Evolutionary conservation across 1,284 basidiomycete genomes (phyloP).

Genomic region (Cryptococcus floricola): DNA sequence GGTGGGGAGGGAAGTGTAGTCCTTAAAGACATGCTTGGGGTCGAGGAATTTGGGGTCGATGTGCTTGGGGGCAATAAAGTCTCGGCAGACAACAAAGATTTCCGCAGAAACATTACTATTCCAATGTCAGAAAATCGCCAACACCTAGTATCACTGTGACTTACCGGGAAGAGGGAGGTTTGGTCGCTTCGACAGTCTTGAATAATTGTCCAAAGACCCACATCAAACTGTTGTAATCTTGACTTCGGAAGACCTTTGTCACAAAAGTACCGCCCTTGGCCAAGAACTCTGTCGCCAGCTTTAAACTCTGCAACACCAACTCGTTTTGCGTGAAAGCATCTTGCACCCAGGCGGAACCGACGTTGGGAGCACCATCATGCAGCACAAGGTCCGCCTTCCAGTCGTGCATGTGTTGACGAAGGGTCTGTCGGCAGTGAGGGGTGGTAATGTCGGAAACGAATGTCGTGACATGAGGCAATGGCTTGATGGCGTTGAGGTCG

Average conservation of each 20-base stretch:
- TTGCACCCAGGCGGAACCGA: constrained; percentile 99
- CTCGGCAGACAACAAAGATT: constrained; percentile 97
- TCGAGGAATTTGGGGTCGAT: constrained; percentile 99
- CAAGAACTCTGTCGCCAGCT: constrained; percentile 94
- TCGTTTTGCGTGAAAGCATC: constrained; percentile 98
- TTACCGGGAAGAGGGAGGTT: constrained; percentile 93
- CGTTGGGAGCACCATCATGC: constrained; percentile 99
- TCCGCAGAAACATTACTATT: constrained; percentile 95
- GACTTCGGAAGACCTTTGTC: constrained; percentile 98
- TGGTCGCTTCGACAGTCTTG: constrained; percentile 94
- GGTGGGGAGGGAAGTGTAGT: constrained; percentile 55
- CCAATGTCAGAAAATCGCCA: not conserved
- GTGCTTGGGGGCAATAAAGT: constrained; percentile 89
- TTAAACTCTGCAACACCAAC: constrained; percentile 91
- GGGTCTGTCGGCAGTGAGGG: constrained; percentile 77
- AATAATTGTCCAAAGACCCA: constrained; percentile 99
- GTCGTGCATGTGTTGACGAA: constrained; percentile 88
- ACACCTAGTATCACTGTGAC: constrained; percentile 18
- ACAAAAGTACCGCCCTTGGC: constrained; percentile 92
- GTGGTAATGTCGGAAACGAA: constrained; percentile 97
- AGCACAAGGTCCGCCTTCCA: constrained; percentile 99
- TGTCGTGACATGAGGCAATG: constrained; percentile 88
- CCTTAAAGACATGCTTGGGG: constrained; percentile 97
- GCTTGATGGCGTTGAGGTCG: constrained; percentile 93
- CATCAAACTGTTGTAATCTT: constrained; percentile 96